These are phyloP conservation scores for Spatholobus suberectus DNA, from an alignment of 306 rosid species.

Conservation along the genomic window DNA sequence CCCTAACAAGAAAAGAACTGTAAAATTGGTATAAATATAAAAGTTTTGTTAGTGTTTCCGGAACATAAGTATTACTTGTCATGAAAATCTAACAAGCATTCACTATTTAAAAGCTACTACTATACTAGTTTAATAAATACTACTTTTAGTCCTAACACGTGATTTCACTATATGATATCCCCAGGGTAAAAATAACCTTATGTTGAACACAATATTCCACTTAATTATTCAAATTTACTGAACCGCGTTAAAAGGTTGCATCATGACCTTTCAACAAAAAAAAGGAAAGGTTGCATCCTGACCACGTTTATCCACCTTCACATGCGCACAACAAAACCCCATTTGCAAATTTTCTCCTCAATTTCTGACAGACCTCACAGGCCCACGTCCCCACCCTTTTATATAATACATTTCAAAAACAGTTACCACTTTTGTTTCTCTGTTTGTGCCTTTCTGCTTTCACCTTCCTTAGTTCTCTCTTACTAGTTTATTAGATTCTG, in stretches of 20 bases:
- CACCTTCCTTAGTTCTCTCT: not conserved
- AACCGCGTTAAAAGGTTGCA: not conserved
- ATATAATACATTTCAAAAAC: not conserved
- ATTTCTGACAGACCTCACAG: not conserved
- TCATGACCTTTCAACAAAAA: too few relatives aligned
- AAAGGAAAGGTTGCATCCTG: too few relatives aligned
- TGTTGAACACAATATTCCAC: not conserved
- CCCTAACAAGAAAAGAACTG: not conserved
- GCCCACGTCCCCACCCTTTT: not conserved
- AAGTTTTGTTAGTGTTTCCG: not conserved
- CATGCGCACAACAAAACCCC: conserved; percentile 37
- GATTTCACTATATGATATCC: not conserved
- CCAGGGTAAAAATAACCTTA: not conserved
- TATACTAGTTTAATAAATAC: not conserved
- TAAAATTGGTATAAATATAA: not conserved
- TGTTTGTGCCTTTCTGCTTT: conserved; percentile 35
- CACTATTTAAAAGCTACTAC: not conserved
- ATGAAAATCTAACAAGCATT: not conserved
- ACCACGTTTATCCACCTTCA: conserved; percentile 38
- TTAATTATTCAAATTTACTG: not conserved
- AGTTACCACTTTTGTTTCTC: not conserved
- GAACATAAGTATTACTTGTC: not conserved
- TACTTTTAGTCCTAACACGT: not conserved
- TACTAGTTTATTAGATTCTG: not conserved
- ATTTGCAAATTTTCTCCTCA: not conserved